These are phyloP conservation scores for Cryptococcus deneoformans DNA, from an alignment of 1,284 basidiomycete species.

Conservation along the genomic window DNA sequence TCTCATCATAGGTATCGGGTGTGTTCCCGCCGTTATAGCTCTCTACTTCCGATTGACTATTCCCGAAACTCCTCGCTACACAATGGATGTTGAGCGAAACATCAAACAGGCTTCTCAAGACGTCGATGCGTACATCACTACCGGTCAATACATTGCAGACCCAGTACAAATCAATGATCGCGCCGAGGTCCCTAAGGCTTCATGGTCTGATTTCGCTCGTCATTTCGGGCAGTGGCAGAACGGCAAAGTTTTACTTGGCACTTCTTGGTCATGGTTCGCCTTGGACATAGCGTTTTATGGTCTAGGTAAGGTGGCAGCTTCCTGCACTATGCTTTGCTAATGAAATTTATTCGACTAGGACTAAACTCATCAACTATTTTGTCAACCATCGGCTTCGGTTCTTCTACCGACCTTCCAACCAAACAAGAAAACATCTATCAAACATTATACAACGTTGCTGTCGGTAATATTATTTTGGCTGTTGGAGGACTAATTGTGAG, in stretches of 20 bases:
- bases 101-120: slow-evolving; percentile 67
- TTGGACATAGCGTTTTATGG: slow-evolving; percentile 75
- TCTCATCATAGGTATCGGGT: slow-evolving; percentile 53
- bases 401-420: slow-evolving; percentile 41
- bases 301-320: slow-evolving; percentile 41
- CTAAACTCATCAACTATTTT: slow-evolving; percentile 70
- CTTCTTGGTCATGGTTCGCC: slow-evolving; percentile 65
- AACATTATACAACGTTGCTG: slow-evolving; percentile 48
- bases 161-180: slow-evolving; percentile 59
- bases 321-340: no score
- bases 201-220: slow-evolving; percentile 59
- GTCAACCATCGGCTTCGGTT: slow-evolving; percentile 55
- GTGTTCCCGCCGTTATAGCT: slow-evolving; percentile 50
- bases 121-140: slow-evolving; percentile 61
- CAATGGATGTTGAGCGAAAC: slow-evolving; percentile 85
- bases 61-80: slow-evolving; percentile 67
- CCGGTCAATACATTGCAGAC: slow-evolving; percentile 56
- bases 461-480: slow-evolving; percentile 62
- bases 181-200: slow-evolving; percentile 63
- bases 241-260: slow-evolving; percentile 52
- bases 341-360: slow-evolving; percentile 40
- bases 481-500: slow-evolving; percentile 53
- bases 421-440: slow-evolving; percentile 46
- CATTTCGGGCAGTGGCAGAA: slow-evolving; percentile 54
- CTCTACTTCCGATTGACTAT: slow-evolving; percentile 55